Conservation (phyloP, 192 early-diverging fungal genomes). For the Fimicolochytrium jonesii region DNA sequence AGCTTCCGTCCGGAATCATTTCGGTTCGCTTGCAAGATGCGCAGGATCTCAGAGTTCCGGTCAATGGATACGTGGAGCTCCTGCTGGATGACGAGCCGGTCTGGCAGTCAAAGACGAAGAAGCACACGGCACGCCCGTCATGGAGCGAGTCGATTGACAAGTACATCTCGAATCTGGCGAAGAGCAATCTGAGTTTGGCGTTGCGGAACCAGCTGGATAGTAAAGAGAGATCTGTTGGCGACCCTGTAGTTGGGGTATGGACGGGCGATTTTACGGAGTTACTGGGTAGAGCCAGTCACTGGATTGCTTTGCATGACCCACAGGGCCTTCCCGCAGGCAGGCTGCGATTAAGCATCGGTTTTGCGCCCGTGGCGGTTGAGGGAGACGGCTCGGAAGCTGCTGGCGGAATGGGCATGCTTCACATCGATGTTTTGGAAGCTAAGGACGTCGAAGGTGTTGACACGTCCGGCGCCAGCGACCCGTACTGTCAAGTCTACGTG, state of each 20-base stretch:
- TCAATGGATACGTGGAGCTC: conserved; percentile 39
- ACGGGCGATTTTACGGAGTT: conserved; percentile 28
- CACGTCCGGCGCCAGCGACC: conserved; percentile 42
- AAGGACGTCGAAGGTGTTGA: conserved; percentile 56
- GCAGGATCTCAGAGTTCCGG: conserved; percentile 16
- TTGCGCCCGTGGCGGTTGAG: conserved; percentile 27
- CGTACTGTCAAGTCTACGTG: conserved; percentile 38
- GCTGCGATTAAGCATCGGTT: conserved; percentile 21
- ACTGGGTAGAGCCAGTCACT: conserved; percentile 24
- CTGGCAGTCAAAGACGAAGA: conserved; percentile 31
- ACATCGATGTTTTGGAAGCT: conserved; percentile 49
- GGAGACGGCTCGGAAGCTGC: conserved; percentile 41
- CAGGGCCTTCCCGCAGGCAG: background rate
- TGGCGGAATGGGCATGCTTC: conserved; percentile 37
- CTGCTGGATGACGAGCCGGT: conserved; percentile 42
- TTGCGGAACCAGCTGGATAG: conserved; percentile 23
- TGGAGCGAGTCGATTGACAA: conserved; percentile 36
- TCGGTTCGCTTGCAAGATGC: conserved; percentile 44
- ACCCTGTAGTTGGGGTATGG: conserved; percentile 38
- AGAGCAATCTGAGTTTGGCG: background rate
- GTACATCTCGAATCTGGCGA: conserved; percentile 24
- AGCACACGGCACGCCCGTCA: conserved; percentile 17
- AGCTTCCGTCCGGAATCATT: conserved; percentile 58
- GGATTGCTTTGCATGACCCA: conserved; percentile 5
- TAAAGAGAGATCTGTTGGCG: conserved; percentile 8